Evolutionary conservation across 352 stramenopile species (phyloP).

Genomic region (Pythium rhizo-oryzae): DNA sequence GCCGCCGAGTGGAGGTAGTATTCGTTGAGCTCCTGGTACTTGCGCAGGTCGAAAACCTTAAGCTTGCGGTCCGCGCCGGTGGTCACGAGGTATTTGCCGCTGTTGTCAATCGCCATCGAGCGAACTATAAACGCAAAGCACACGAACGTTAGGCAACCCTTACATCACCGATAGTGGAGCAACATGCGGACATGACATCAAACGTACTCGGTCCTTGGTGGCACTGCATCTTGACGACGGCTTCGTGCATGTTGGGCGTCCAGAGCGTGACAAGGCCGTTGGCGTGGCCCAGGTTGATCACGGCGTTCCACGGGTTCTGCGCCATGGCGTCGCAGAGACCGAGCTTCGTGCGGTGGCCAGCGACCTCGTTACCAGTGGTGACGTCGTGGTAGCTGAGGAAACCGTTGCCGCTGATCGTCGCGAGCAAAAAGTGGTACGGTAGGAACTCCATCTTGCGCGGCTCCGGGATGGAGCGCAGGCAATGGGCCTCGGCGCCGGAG

Average conservation of each 20-base stretch:
- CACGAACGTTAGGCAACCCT: neutral
- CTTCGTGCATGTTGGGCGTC: slow-evolving; percentile 93
- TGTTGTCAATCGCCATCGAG: slow-evolving; percentile 92
- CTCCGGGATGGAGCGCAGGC: slow-evolving; percentile 92
- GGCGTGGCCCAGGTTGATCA: slow-evolving; percentile 96
- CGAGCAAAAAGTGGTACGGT: slow-evolving; percentile 98
- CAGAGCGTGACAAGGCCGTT: slow-evolving; percentile 99
- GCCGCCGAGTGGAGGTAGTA: slow-evolving; percentile 91
- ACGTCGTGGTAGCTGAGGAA: slow-evolving; percentile 97
- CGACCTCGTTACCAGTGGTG: slow-evolving; percentile 93
- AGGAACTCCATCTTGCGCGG: slow-evolving; percentile 96
- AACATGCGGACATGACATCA: neutral
- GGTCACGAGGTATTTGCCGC: slow-evolving; percentile 96
- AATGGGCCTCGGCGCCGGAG: slow-evolving; percentile 96
- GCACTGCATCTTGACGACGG: slow-evolving; percentile 98
- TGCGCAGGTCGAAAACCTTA: slow-evolving; percentile 98
- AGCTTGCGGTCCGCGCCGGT: slow-evolving; percentile 94
- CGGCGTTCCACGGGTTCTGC: slow-evolving; percentile 97
- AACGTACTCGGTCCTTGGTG: slow-evolving; percentile 94
- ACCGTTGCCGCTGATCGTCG: slow-evolving; percentile 91
- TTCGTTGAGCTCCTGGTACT: slow-evolving; percentile 94
- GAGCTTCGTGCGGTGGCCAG: slow-evolving; percentile 91
- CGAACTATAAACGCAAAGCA: slow-evolving; percentile 50
- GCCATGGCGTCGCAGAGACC: slow-evolving; percentile 93
- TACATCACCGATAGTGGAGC: neutral